Evolutionary conservation across 2,329 filamentous ascomycete species (phyloP).

Genomic region (Setomelanomma holmii): DNA sequence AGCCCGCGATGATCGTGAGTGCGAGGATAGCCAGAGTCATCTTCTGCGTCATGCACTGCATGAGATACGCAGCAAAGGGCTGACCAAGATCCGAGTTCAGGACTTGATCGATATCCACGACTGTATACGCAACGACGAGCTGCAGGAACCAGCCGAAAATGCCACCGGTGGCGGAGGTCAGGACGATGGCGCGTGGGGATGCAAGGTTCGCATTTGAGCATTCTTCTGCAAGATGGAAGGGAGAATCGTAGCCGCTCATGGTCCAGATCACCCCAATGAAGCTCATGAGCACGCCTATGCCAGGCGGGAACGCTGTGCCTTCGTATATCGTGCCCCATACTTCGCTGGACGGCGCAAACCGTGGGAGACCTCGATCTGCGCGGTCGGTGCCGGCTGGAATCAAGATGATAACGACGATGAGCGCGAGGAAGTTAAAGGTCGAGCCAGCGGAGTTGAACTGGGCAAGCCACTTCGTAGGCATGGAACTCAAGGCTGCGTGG

Average conservation of each 20-base stretch:
- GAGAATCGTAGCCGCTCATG: constrained; percentile 71
- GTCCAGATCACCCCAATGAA: constrained; percentile 76
- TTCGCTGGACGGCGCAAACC: constrained; percentile 63
- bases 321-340: constrained; percentile 73
- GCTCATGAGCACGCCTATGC: constrained; percentile 72
- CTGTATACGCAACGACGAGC: constrained; percentile 75
- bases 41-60: constrained; percentile 68
- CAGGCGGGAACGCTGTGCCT: constrained; percentile 71
- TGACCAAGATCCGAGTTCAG: constrained; percentile 70
- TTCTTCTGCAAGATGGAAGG: constrained; percentile 77
- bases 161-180: constrained; percentile 72
- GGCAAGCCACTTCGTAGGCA: constrained; percentile 75
- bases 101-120: constrained; percentile 66
- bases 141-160: constrained; percentile 76
- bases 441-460: constrained; percentile 74
- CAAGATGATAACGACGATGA: constrained; percentile 71
- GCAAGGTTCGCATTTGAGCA: constrained; percentile 76
- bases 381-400: constrained; percentile 68
- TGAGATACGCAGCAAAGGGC: constrained; percentile 73
- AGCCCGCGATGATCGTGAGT: constrained; percentile 72
- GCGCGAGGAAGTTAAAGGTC: constrained; percentile 72
- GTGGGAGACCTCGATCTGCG: constrained; percentile 60
- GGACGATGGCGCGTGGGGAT: constrained; percentile 73
- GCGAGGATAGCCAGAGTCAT: constrained; percentile 68
- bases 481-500: constrained; percentile 71